Conservation (phyloP, 495 filamentous ascomycete species). For the Xylaria acuta region DNA sequence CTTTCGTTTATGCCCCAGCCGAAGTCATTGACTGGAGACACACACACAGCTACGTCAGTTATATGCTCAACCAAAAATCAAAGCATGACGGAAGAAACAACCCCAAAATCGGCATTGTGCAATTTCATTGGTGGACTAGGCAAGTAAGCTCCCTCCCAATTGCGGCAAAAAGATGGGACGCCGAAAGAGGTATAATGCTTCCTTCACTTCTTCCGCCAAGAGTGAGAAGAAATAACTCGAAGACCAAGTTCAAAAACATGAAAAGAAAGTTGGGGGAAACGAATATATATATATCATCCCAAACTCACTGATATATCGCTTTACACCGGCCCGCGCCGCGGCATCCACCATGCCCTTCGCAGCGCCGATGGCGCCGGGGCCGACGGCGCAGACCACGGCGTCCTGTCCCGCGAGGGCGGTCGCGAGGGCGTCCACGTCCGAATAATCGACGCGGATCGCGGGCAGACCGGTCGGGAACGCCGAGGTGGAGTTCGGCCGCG, state of each 20-base stretch:
- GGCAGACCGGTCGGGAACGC: conserved; percentile 39
- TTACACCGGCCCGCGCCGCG: conserved; percentile 53
- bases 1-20: conserved; percentile 50
- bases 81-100: too few species aligned
- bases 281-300: too few species aligned
- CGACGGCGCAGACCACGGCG: conserved; percentile 50
- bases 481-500: conserved; percentile 45
- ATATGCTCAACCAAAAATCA: neutral
- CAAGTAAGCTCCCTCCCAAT: neutral
- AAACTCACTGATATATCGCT: conserved; percentile 51
- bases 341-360: conserved; percentile 58
- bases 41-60: neutral
- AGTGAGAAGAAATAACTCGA: neutral
- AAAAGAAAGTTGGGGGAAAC: too few species aligned
- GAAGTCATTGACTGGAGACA: conserved; percentile 52
- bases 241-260: too few species aligned
- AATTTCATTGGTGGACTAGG: neutral
- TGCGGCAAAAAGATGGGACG: neutral
- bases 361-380: conserved; percentile 31
- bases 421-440: conserved; percentile 47
- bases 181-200: neutral
- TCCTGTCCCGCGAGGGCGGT: conserved; percentile 52
- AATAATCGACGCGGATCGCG: conserved; percentile 50
- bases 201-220: neutral
- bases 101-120: neutral